Conservation (phyloP, 495 filamentous ascomycete species). For the Rhizodiscina lignyota region DNA sequence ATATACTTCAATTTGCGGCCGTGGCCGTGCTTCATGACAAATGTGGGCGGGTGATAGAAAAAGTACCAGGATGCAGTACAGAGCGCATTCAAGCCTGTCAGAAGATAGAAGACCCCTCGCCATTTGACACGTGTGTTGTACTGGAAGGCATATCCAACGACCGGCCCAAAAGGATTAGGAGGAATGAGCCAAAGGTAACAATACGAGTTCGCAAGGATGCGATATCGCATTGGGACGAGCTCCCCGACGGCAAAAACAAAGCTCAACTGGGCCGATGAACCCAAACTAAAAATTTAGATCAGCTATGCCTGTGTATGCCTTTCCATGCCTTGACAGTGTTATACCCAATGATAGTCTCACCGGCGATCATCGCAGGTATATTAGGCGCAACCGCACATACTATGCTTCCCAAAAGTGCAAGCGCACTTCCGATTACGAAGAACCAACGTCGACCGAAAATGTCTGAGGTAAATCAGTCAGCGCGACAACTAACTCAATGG, state of each 20-base stretch:
- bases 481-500: too few relatives aligned
- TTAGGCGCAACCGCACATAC: slow-evolving; percentile 14
- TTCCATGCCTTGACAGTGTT: too few relatives aligned
- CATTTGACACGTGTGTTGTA: slow-evolving; percentile 10
- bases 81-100: slow-evolving; percentile 15
- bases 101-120: slow-evolving; percentile 16
- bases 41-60: slow-evolving; percentile 21
- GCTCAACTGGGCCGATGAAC: too few relatives aligned
- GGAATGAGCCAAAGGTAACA: slow-evolving; percentile 11
- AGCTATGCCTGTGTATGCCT: too few relatives aligned
- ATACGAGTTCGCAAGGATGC: slow-evolving; percentile 2
- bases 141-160: slow-evolving; percentile 14
- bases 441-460: slow-evolving; percentile 20
- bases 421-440: slow-evolving; percentile 11
- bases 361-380: slow-evolving; percentile 12
- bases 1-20: slow-evolving; percentile 11
- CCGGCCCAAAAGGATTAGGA: slow-evolving; percentile 6
- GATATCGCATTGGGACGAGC: slow-evolving; percentile 8
- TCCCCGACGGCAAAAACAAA: slow-evolving; percentile 14
- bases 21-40: slow-evolving; percentile 15
- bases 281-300: too few relatives aligned
- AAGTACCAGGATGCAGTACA: slow-evolving; percentile 11
- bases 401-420: slow-evolving; percentile 16
- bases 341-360: slow-evolving; percentile 15
- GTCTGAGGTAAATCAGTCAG: too few relatives aligned